phyloP scores from a whole-genome alignment of 2,329 filamentous ascomycete genomes.

The Ophiocordyceps unilateralis region DNA sequence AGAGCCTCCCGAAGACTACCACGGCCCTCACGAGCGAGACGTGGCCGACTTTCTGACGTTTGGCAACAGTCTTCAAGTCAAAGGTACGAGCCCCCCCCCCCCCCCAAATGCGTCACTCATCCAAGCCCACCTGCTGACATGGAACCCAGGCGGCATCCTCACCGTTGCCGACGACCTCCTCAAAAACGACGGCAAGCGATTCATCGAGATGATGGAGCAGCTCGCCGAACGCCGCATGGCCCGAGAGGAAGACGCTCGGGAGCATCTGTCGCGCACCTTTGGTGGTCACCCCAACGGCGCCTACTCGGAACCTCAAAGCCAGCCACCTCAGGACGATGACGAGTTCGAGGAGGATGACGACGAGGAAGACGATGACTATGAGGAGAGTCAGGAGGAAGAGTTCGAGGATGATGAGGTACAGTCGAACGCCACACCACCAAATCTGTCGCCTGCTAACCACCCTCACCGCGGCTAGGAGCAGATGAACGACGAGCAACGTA shows the following conservation, averaged over 20 bases:
- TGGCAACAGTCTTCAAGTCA: constrained; percentile 90
- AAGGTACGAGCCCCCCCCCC: constrained; percentile 42
- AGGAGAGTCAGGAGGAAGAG: constrained; percentile 45
- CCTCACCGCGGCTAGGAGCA: constrained; percentile 45
- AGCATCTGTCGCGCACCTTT: constrained; percentile 42
- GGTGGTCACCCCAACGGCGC: constrained; percentile 41
- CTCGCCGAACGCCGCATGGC: constrained; percentile 94
- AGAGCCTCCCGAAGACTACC: constrained; percentile 51
- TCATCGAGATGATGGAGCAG: constrained; percentile 99
- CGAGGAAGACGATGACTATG: constrained; percentile 37
- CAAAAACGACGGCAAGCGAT: constrained; percentile 98
- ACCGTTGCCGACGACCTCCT: constrained; percentile 96
- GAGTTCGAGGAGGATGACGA: constrained; percentile 50
- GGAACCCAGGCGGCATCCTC: constrained; percentile 75
- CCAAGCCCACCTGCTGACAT: constrained; percentile 29
- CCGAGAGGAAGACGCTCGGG: constrained; percentile 70
- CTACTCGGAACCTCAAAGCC: constrained; percentile 45
- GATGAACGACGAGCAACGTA: constrained; percentile 95
- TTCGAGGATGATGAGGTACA: constrained; percentile 71
- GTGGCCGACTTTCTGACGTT: constrained; percentile 90
- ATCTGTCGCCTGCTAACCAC: no score
- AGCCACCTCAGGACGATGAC: constrained; percentile 62
- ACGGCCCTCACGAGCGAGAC: constrained; percentile 43
- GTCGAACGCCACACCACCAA: no score
- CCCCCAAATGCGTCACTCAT: no score